Percentiles rank a stretch among this genome's conserved stretches.
These are phyloP conservation scores for Aspergillus nanangensis DNA, from an alignment of 495 filamentous ascomycete species.

Conservation along the genomic window DNA sequence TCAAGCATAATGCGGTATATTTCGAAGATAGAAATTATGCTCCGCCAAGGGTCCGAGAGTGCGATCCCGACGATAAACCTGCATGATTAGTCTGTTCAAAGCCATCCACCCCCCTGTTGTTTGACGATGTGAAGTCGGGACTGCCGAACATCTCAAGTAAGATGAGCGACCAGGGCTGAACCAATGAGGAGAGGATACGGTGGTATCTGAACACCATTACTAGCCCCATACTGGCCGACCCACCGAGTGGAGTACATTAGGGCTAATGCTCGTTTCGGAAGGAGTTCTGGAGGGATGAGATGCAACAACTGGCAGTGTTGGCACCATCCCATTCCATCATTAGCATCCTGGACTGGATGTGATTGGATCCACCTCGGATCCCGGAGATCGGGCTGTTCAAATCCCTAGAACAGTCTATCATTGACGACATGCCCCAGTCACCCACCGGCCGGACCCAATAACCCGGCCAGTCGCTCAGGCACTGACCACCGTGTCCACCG, in stretches of 20 bases:
- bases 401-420: background rate
- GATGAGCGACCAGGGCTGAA: too few species aligned
- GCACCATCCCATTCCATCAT: background rate
- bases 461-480: conserved; percentile 3
- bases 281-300: too few species aligned
- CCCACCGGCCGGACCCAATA: background rate
- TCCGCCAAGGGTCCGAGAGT: background rate
- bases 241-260: too few species aligned
- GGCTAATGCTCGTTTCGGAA: too few species aligned
- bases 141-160: too few species aligned
- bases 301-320: background rate
- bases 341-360: background rate
- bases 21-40: too few species aligned
- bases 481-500: conserved; percentile 2
- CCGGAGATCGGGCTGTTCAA: background rate
- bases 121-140: too few species aligned
- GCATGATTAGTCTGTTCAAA: background rate
- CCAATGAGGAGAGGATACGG: too few species aligned
- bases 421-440: background rate
- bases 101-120: too few species aligned
- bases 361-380: background rate
- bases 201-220: too few species aligned
- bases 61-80: background rate
- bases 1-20: too few species aligned
- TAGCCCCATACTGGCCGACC: too few species aligned